Conservation (phyloP, 306 rosid genomes). For the Lagenaria siceraria region DNA sequence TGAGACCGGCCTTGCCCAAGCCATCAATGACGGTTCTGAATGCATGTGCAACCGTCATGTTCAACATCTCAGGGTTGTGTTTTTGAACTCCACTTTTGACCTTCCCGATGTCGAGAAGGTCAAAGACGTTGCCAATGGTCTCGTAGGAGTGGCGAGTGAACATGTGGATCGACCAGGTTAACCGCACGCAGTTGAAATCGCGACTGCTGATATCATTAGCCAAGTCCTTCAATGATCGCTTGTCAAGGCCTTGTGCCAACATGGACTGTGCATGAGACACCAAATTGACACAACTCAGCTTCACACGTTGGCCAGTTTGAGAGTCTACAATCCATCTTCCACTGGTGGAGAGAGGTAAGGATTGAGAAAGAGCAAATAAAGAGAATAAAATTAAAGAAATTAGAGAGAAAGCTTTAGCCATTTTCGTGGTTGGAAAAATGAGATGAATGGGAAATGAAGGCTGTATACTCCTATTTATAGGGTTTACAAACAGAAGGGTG, state of each 20-base stretch:
- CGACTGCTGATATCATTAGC: constrained; percentile 2
- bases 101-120: neutral
- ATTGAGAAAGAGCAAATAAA: constrained; percentile 6
- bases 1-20: constrained; percentile 23
- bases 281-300: constrained; percentile 28
- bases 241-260: constrained; percentile 42
- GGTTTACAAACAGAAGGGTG: no score
- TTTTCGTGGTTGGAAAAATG: neutral
- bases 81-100: constrained; percentile 12
- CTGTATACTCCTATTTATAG: neutral
- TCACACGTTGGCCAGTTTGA: constrained; percentile 17
- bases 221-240: constrained; percentile 20
- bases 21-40: constrained; percentile 22
- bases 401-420: neutral
- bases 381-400: neutral
- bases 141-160: constrained; percentile 21
- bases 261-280: constrained; percentile 30
- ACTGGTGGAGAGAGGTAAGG: constrained; percentile 29
- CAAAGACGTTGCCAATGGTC: constrained; percentile 6
- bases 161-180: constrained; percentile 37
- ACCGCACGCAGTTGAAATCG: constrained; percentile 32
- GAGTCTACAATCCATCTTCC: constrained; percentile 37
- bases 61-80: constrained; percentile 21
- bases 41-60: constrained; percentile 20
- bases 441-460: neutral